Evolutionary conservation across 2,329 filamentous ascomycete genomes (phyloP).

Genomic region (Calonectria pteridis): DNA sequence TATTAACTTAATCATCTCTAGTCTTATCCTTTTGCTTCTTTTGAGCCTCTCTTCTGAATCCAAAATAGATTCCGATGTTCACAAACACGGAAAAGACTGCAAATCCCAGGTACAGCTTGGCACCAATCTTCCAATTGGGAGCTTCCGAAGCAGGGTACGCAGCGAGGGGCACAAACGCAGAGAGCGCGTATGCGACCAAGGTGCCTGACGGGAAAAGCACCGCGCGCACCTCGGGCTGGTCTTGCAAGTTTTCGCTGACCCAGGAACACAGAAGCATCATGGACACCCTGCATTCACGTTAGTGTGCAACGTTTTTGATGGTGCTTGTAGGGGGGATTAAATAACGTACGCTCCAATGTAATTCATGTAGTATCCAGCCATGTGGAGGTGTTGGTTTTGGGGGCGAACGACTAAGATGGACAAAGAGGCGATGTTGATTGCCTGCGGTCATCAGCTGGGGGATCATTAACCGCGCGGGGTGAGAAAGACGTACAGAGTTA

Average conservation of each 20-base stretch:
- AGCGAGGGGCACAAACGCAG: slow-evolving; percentile 3
- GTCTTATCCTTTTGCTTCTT: neutral
- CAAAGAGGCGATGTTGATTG: slow-evolving; percentile 23
- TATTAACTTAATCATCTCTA: too few relatives aligned
- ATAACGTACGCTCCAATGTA: slow-evolving; percentile 23
- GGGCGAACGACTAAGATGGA: slow-evolving; percentile 24
- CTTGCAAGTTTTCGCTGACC: slow-evolving; percentile 6
- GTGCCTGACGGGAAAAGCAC: slow-evolving; percentile 4
- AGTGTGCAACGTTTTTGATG: neutral
- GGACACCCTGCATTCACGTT: neutral
- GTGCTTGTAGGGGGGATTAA: neutral
- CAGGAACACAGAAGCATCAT: slow-evolving; percentile 15
- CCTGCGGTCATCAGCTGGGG: neutral
- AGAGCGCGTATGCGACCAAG: neutral
- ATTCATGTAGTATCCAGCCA: slow-evolving; percentile 29
- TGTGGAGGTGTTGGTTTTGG: slow-evolving; percentile 17
- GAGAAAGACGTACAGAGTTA: slow-evolving; percentile 11
- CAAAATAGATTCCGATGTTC: neutral
- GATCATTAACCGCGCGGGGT: neutral
- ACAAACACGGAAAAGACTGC: neutral
- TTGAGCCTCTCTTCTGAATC: neutral
- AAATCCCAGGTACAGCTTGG: slow-evolving; percentile 6
- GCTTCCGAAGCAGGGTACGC: slow-evolving; percentile 6
- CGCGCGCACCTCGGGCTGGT: neutral
- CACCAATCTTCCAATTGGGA: neutral